These are phyloP conservation scores for Dictyostelium discoideum DNA, from an alignment of 78 protist species.

Conservation along the genomic window DNA sequence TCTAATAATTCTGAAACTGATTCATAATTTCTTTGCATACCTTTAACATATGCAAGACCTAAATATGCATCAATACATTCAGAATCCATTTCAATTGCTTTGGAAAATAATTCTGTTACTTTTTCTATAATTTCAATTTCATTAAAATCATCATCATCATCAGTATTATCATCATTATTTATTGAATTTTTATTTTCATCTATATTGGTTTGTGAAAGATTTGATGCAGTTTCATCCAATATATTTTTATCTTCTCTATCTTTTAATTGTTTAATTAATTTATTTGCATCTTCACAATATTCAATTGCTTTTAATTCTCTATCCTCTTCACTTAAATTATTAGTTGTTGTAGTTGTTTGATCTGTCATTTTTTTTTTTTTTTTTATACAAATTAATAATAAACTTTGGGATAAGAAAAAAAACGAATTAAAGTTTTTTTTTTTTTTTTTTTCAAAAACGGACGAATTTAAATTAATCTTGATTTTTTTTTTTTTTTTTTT, in stretches of 20 bases:
- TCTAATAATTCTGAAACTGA: not conserved
- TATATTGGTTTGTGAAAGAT: not conserved
- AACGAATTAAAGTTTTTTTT: no score
- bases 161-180: not conserved
- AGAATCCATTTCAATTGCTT: constrained; percentile 15
- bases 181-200: not conserved
- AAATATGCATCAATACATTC: constrained; percentile 26
- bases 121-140: constrained; percentile 19
- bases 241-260: not conserved
- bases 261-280: constrained; percentile 20
- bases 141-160: not conserved
- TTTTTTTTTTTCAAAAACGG: not conserved
- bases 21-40: not conserved
- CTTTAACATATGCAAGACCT: constrained; percentile 31
- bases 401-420: no score
- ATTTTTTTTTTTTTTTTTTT: no score
- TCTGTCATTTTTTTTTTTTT: not conserved
- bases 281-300: constrained; percentile 10
- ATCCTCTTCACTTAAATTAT: not conserved
- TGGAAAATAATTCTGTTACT: not conserved
- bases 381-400: no score
- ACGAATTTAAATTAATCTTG: no score
- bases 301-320: not conserved
- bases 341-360: not conserved
- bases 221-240: not conserved